These are phyloP conservation scores for Xylariomycetidae sp. DNA, from an alignment of 2,329 filamentous ascomycete species.

Conservation along the genomic window DNA sequence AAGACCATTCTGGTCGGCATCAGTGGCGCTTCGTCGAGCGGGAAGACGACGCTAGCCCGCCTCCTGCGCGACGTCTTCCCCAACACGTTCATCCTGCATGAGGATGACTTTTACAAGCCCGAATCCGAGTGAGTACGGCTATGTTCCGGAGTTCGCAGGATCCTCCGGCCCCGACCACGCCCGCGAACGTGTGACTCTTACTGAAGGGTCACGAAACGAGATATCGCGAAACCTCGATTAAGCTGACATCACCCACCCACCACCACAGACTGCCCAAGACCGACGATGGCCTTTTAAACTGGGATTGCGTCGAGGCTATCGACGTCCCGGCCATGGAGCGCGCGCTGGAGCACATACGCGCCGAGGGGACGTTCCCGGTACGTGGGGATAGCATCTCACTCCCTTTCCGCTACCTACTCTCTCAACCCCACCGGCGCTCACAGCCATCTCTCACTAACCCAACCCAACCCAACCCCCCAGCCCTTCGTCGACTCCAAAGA, in stretches of 20 bases:
- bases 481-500: slow-evolving; percentile 49
- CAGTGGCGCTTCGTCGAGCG: slow-evolving; percentile 85
- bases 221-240: no score
- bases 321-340: slow-evolving; percentile 62
- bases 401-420: no score
- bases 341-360: slow-evolving; percentile 64
- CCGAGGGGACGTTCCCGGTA: slow-evolving; percentile 60
- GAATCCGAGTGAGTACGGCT: slow-evolving; percentile 57
- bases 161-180: no score
- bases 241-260: no score
- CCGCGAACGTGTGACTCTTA: no score
- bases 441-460: no score
- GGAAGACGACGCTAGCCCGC: slow-evolving; percentile 89
- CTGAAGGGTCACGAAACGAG: no score
- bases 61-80: slow-evolving; percentile 78
- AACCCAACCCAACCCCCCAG: slow-evolving; percentile 24
- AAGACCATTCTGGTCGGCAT: slow-evolving; percentile 67
- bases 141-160: no score
- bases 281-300: slow-evolving; percentile 66
- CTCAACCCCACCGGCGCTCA: slow-evolving; percentile 26
- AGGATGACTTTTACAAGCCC: slow-evolving; percentile 91
- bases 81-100: slow-evolving; percentile 75
- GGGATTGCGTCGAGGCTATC: slow-evolving; percentile 82
- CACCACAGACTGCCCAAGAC: slow-evolving; percentile 49
- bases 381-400: no score